Evolutionary conservation across 2,329 filamentous ascomycete genomes (phyloP), one percentile per base, ranked within the genome.

Genomic region (Capronia coronata): DNA sequence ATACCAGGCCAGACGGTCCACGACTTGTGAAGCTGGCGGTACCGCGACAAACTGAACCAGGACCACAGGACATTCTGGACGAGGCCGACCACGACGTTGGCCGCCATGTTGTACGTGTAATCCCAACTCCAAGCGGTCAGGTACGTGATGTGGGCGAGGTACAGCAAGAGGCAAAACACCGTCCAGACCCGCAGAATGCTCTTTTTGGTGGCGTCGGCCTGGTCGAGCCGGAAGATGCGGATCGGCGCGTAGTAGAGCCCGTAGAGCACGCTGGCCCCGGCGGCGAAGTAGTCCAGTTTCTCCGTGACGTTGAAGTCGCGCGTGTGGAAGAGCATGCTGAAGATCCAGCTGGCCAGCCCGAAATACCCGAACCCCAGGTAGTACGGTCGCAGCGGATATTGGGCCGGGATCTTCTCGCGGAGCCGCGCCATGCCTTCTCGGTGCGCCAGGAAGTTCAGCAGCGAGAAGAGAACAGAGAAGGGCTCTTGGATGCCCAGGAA

Each of bases 31-130:
- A 84, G 79, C 66, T 81, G 80, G 56, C 76, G 74, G 69, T 91
- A 97, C 59, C 83, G 78, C 57, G 73, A 71, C 59, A 86, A 79
- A 65, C 86, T 90, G 69, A 94, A 96, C 67, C 79, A 85, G 37
- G 77, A 86, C 93, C 93, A 97, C 50, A 97, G 70, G 2, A 83
- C 45, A 62, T 97, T 95, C 64, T 89, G 84, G 3, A 90, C 67
- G 34, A 89, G 73, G 2, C 93, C 93, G 9, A 86, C 79, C 2
- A 78, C 80, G 16, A 98, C 86, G 63, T 97, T 98, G 44, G 90
- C 93, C 1, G 85, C 82, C 89, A 98, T 97, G 66, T 98, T 98
- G 71, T 98, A 98, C 3, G 84, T 86, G 67, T 98, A 98, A 68
- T 97, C 86, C 86, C 93, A 98, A 14, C 76, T 74, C 74, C 90